phyloP scores from a whole-genome alignment of 352 stramenopile genomes.

The Peronosclerospora sorghi region DNA sequence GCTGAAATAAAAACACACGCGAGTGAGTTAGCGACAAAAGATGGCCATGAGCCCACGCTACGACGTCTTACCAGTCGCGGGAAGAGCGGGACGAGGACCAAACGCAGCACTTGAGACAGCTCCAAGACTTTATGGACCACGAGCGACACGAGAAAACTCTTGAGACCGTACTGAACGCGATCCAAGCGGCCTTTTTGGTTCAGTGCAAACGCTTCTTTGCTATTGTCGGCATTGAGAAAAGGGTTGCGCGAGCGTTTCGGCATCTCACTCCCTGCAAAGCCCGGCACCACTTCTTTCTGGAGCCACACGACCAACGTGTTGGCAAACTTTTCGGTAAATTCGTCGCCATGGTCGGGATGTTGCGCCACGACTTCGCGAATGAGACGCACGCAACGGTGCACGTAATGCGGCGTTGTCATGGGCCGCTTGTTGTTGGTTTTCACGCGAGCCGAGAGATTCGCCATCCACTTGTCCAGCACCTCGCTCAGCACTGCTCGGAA shows the following conservation, averaged over 20 bases:
- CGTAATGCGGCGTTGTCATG: conserved; percentile 73
- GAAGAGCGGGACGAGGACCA: conserved; percentile 75
- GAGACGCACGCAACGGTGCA: conserved; percentile 75
- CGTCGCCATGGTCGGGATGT: conserved; percentile 70
- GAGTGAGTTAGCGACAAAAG: not conserved
- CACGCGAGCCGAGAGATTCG: conserved; percentile 44
- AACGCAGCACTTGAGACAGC: conserved; percentile 68
- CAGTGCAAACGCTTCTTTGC: conserved; percentile 68
- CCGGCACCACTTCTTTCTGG: conserved; percentile 77
- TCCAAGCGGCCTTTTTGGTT: conserved; percentile 80
- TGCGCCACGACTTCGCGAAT: conserved; percentile 78
- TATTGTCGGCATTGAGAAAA: conserved; percentile 72
- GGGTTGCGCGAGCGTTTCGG: conserved; percentile 72
- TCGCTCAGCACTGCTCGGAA: conserved; percentile 72
- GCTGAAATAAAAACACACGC: conserved; percentile 15
- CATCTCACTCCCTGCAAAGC: conserved; percentile 66
- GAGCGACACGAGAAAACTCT: conserved; percentile 73
- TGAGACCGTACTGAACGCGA: conserved; percentile 77
- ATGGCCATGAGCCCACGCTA: not conserved
- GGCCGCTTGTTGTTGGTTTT: conserved; percentile 66
- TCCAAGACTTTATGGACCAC: conserved; percentile 82
- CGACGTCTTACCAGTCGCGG: conserved; percentile 39
- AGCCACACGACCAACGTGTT: conserved; percentile 80
- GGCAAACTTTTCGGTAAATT: conserved; percentile 78
- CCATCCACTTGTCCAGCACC: conserved; percentile 86